These are phyloP conservation scores for Solanum lycopersicoides DNA, from an alignment of 257 asterid species.

Conservation along the genomic window DNA sequence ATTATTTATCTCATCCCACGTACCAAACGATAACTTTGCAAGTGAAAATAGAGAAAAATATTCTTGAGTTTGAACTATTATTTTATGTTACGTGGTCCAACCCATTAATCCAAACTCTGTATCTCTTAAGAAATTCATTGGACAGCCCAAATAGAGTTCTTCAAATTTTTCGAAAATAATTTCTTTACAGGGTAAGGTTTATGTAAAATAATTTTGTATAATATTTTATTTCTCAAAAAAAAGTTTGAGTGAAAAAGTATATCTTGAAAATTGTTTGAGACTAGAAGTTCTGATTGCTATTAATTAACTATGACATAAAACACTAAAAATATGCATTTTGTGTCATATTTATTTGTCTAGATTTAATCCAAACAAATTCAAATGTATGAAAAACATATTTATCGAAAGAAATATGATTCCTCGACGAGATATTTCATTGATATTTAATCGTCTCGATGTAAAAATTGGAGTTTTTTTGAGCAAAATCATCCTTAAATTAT, in stretches of 20 bases:
- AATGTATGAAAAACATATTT: too few relatives aligned
- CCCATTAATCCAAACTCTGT: too few relatives aligned
- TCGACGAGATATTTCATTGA: background rate
- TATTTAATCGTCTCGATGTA: background rate
- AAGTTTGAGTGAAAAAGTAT: background rate
- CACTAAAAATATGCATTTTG: background rate
- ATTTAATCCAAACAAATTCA: background rate
- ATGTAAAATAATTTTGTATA: background rate
- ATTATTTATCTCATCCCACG: too few relatives aligned
- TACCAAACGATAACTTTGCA: too few relatives aligned
- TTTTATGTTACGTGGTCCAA: too few relatives aligned
- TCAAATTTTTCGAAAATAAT: too few relatives aligned
- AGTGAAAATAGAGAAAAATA: too few relatives aligned
- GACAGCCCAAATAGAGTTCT: background rate
- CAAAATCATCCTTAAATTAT: too few relatives aligned
- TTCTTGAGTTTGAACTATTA: too few relatives aligned
- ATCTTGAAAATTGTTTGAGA: too few relatives aligned
- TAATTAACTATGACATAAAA: background rate
- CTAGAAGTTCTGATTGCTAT: background rate
- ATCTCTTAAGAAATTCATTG: background rate
- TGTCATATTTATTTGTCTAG: background rate
- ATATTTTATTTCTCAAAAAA: background rate
- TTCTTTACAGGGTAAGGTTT: accelerated
- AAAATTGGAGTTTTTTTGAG: background rate
- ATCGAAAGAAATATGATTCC: too few relatives aligned